Conservation (phyloP, 805 yeast species). For the Yarrowia keelungensis region DNA sequence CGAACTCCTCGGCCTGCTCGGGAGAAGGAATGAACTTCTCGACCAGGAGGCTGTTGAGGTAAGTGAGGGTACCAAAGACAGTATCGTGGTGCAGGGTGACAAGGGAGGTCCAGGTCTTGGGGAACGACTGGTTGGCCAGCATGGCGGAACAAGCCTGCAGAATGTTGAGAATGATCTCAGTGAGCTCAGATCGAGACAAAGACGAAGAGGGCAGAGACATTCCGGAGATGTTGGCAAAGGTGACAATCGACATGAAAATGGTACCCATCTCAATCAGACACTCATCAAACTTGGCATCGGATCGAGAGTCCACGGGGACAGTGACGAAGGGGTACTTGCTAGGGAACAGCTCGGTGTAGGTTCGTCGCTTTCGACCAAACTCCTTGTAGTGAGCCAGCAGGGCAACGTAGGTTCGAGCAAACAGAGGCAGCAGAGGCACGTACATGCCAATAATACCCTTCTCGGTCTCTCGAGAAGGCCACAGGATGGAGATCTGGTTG, state of each 20-base stretch:
- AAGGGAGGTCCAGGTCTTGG: slow-evolving; percentile 74
- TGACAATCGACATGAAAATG: slow-evolving; percentile 52
- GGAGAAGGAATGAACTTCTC: slow-evolving; percentile 61
- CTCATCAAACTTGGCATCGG: slow-evolving; percentile 72
- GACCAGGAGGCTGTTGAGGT: slow-evolving; percentile 59
- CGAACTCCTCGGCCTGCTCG: slow-evolving; percentile 58
- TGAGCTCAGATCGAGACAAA: slow-evolving; percentile 46
- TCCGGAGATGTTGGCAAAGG: slow-evolving; percentile 45
- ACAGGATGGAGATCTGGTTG: slow-evolving; percentile 45
- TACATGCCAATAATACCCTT: slow-evolving; percentile 46
- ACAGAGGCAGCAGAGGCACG: slow-evolving; percentile 47
- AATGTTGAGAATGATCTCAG: slow-evolving; percentile 46
- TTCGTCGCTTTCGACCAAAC: slow-evolving; percentile 68
- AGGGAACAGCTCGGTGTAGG: slow-evolving; percentile 65
- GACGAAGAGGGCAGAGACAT: slow-evolving; percentile 42
- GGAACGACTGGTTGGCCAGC: slow-evolving; percentile 47
- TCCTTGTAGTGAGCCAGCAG: slow-evolving; percentile 46
- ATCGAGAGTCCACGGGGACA: slow-evolving; percentile 73
- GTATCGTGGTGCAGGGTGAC: slow-evolving; percentile 47
- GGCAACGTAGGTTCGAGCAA: slow-evolving; percentile 46
- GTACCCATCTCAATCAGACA: slow-evolving; percentile 71
- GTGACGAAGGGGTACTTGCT: slow-evolving; percentile 67
- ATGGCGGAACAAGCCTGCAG: slow-evolving; percentile 46
- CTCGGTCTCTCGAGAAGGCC: slow-evolving; percentile 46
- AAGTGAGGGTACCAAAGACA: slow-evolving; percentile 47